Conservation (phyloP, 179 eudicot species). For the Beta macrorhiza region DNA sequence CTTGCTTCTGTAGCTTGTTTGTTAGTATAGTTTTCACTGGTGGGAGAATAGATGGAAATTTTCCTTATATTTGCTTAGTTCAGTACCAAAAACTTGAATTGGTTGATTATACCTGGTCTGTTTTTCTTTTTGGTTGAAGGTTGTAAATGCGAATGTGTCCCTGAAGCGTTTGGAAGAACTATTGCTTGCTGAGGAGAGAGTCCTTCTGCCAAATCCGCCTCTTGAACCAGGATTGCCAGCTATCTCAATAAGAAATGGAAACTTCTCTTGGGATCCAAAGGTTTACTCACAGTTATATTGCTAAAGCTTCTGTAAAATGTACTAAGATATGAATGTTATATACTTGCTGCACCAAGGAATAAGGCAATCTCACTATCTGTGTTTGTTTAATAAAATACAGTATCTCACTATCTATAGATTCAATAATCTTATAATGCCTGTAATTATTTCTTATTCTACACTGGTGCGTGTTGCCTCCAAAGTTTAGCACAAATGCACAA, state of each 20-base stretch:
- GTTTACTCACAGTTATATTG: conserved; percentile 27
- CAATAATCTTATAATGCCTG: no score
- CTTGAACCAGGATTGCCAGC: conserved; percentile 67
- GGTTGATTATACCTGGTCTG: neutral
- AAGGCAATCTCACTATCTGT: no score
- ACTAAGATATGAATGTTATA: no score
- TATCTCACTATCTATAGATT: no score
- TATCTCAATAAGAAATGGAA: conserved; percentile 63
- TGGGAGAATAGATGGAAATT: no score
- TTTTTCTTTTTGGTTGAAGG: conserved; percentile 38
- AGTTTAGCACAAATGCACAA: no score
- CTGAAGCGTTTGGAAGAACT: conserved; percentile 78
- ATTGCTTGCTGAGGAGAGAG: conserved; percentile 71
- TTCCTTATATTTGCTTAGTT: neutral
- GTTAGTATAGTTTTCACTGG: neutral
- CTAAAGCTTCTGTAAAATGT: neutral
- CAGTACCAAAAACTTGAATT: neutral
- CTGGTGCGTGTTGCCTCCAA: no score
- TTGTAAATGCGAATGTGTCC: conserved; percentile 84
- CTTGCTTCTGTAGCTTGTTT: no score
- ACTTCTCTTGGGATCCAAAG: conserved; percentile 81
- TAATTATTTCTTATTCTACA: no score
- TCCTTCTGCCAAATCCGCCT: conserved; percentile 75
- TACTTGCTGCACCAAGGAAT: no score
- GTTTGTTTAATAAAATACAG: no score